phyloP scores from a whole-genome alignment of 2,329 filamentous ascomycete genomes.

The Seiridium cupressi region DNA sequence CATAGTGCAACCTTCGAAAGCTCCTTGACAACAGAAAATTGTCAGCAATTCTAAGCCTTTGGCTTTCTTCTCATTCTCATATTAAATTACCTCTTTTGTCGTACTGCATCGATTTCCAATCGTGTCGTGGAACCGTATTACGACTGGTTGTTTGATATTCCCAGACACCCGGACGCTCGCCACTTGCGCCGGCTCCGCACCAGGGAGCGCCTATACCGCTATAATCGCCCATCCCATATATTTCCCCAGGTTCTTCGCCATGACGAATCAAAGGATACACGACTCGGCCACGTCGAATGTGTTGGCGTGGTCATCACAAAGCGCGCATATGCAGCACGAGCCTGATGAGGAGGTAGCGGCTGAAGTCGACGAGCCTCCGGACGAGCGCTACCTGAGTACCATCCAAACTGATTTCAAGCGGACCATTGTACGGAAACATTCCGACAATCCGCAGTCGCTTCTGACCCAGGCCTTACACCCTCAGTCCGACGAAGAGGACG shows the following conservation, averaged over 20 bases:
- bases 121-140: not conserved
- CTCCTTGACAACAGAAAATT: constrained; percentile 9
- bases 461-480: constrained; percentile 80
- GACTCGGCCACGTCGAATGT: constrained; percentile 38
- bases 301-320: constrained; percentile 43
- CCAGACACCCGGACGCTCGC: not conserved
- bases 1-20: constrained; percentile 15
- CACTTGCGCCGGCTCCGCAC: not conserved
- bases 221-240: not conserved
- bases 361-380: constrained; percentile 88
- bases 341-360: constrained; percentile 63
- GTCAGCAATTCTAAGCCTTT: not conserved
- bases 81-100: not conserved
- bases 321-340: constrained; percentile 39
- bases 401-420: constrained; percentile 41
- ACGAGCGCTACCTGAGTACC: constrained; percentile 41
- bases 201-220: not conserved
- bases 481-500: constrained; percentile 56
- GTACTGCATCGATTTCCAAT: not conserved
- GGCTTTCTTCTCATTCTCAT: not conserved
- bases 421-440: constrained; percentile 45
- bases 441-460: constrained; percentile 71
- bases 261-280: constrained; percentile 35
- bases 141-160: not conserved
- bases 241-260: constrained; percentile 14